Conservation (phyloP, 345 rosid species). For the Arabidopsis arenosa region DNA sequence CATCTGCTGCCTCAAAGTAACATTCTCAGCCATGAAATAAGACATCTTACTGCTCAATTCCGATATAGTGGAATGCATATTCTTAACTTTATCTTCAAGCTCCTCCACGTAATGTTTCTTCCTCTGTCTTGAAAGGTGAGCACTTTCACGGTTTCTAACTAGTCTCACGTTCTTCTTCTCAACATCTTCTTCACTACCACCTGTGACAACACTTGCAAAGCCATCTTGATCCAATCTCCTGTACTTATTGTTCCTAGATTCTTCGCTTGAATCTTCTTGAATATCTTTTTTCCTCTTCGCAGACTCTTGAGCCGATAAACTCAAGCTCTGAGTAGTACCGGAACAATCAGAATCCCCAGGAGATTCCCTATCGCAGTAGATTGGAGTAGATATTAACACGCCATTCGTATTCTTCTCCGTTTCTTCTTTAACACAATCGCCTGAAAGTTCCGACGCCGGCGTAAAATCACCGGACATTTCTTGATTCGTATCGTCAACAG, state of each 20-base stretch:
- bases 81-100: constrained; percentile 79
- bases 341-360: constrained; percentile 25
- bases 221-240: constrained; percentile 41
- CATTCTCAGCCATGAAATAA: constrained; percentile 78
- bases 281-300: constrained; percentile 55
- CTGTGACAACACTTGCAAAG: neutral
- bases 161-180: constrained; percentile 71
- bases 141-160: constrained; percentile 86
- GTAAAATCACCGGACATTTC: constrained; percentile 11
- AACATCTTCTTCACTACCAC: constrained; percentile 42
- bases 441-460: constrained; percentile 3
- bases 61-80: constrained; percentile 72
- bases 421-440: neutral
- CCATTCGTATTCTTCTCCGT: neutral
- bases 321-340: constrained; percentile 20
- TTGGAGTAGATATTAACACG: constrained; percentile 35
- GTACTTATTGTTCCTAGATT: constrained; percentile 47
- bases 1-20: constrained; percentile 67
- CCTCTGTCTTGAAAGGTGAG: constrained; percentile 88
- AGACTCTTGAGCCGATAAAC: constrained; percentile 12
- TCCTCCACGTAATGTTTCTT: constrained; percentile 94
- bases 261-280: constrained; percentile 43
- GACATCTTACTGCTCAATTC: constrained; percentile 74
- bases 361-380: neutral
- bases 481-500: constrained; percentile 33